Base-by-base conservation (phyloP, 306 rosid species). In the Acacia melanoxylon region DNA sequence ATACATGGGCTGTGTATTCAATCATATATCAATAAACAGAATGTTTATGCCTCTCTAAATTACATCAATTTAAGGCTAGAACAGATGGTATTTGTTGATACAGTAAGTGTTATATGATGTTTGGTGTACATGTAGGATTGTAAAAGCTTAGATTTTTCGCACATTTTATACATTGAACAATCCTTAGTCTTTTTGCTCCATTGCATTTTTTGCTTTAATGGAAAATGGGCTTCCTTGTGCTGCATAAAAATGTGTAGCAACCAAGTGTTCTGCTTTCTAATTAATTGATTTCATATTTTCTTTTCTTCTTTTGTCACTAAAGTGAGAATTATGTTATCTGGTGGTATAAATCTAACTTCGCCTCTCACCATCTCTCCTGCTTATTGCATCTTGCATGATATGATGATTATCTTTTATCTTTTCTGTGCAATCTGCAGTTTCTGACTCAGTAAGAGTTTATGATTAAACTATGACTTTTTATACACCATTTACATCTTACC, bases 301-400 rank as follows among this genome's bases (percentile, higher is more conserved):
- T 78, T 46, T 54, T 80, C 15, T 67, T 19, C 10, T 68, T n/a
- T 80, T 83, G 72, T 67, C 61, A 19, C 71, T 59, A 68, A 58
- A 67, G 67, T 79, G 77, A 73, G 12, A 79, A 66, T 63, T 25
- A 48, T 3, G 76, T 22, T 74, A 8, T n/a, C 67, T 59, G 33
- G 37, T 37, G 48, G 72, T 68, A 35, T 66, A 69, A 77, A 58
- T 10, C 61, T 20, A 20, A 68, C 12, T 44, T 22, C 52, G 13
- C 9, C 51, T 41, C 31, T 20, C 51, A 41, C 51, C 48, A 42
- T 20, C 31, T 46, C 61, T 63, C 41, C 8, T 73, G 29, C 68
- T 61, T 66, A 68, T n/a, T 65, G 41, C 22, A 20, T 44, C 46
- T 41, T 72, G 24, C 46, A 49, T 24, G 16, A 52, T 45, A 33